A percentile compares a stretch with the other conserved stretches of the same genome.
Conservation (phyloP, 768 basidiomycete genomes). For the Russula earlei region DNA sequence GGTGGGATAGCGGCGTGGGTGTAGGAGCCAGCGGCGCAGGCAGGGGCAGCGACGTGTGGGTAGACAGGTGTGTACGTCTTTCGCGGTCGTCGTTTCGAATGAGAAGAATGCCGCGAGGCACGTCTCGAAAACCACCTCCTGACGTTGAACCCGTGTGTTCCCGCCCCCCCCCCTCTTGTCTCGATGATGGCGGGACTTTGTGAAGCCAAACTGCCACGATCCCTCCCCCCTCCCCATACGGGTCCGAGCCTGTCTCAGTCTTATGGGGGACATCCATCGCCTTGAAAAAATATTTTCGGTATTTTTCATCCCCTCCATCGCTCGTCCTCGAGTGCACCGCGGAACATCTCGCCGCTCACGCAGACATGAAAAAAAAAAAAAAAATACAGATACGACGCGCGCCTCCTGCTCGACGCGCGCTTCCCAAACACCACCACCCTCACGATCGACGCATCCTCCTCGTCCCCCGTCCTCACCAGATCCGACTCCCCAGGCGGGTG, state of each 20-base stretch:
- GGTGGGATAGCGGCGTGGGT: conserved; percentile 9
- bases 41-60: conserved; percentile 44
- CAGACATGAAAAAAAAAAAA: too few relatives aligned
- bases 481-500: conserved; percentile 53
- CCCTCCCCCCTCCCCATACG: too few relatives aligned
- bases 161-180: too few relatives aligned
- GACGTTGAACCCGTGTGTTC: too few relatives aligned
- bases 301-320: too few relatives aligned
- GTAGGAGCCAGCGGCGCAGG: not conserved
- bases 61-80: conserved; percentile 66
- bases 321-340: not conserved
- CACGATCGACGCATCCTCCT: not conserved
- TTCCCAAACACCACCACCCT: conserved; percentile 23
- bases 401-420: conserved; percentile 57
- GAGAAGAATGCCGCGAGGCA: not conserved
- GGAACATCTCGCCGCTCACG: not conserved
- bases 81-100: conserved; percentile 12
- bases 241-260: too few relatives aligned
- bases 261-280: too few relatives aligned
- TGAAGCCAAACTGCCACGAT: too few relatives aligned
- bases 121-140: too few relatives aligned
- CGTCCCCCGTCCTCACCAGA: too few relatives aligned
- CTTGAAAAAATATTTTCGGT: too few relatives aligned
- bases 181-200: too few relatives aligned
- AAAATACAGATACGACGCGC: conserved; percentile 70